These are phyloP conservation scores for Annulohypoxylon nitens DNA, from an alignment of 495 filamentous ascomycete species.

Conservation along the genomic window DNA sequence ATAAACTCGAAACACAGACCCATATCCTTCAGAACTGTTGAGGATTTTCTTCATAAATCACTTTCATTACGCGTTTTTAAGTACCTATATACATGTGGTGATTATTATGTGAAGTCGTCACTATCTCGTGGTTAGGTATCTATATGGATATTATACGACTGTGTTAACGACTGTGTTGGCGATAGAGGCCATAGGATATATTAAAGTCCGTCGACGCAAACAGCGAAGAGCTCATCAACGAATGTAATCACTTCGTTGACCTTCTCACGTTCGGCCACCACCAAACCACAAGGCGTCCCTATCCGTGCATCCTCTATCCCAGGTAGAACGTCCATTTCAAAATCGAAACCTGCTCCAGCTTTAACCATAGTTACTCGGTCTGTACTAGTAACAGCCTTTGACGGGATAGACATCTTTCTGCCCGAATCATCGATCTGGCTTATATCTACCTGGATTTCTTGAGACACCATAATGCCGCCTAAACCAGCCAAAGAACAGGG, in stretches of 20 bases:
- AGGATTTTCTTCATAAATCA: not conserved
- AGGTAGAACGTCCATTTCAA: constrained; percentile 33
- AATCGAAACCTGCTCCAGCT: constrained; percentile 30
- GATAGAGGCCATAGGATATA: not conserved
- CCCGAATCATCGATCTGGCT: constrained; percentile 39
- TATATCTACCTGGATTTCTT: constrained; percentile 67
- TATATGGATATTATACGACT: not conserved
- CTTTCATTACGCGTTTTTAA: constrained; percentile 1
- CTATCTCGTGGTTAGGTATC: not conserved
- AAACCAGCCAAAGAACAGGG: constrained; percentile 56
- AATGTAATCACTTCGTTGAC: constrained; percentile 53
- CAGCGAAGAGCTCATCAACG: constrained; percentile 56
- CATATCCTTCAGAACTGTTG: not conserved
- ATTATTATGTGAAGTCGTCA: not conserved
- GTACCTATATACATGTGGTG: not conserved
- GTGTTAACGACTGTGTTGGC: not conserved
- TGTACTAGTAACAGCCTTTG: constrained; percentile 9
- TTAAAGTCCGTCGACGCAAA: constrained; percentile 49
- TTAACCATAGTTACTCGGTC: constrained; percentile 42
- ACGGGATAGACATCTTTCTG: constrained; percentile 10
- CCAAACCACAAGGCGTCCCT: constrained; percentile 23
- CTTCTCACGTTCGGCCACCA: constrained; percentile 42
- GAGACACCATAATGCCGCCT: constrained; percentile 67
- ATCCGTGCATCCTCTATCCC: constrained; percentile 12
- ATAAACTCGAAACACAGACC: not conserved